These are phyloP conservation scores for Talaromyces ruber DNA, from an alignment of 495 filamentous ascomycete species.

Conservation along the genomic window DNA sequence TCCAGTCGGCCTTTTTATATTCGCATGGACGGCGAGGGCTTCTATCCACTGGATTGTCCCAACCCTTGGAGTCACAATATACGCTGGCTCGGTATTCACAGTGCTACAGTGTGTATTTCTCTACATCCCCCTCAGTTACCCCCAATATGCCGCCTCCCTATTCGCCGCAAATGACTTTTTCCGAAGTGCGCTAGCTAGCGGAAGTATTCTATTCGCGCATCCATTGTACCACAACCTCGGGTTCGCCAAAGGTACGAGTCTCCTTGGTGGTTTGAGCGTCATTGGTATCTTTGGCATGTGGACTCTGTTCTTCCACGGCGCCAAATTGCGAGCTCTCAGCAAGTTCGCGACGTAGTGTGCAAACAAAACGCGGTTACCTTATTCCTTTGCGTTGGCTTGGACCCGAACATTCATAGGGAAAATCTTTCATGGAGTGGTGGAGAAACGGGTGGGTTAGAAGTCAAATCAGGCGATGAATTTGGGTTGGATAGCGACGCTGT, in stretches of 20 bases:
- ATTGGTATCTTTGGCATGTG: conserved; percentile 43
- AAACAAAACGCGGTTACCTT: too few species aligned
- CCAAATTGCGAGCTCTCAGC: conserved; percentile 18
- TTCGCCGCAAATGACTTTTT: conserved; percentile 44
- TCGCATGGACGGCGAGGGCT: conserved; percentile 42
- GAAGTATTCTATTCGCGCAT: conserved; percentile 46
- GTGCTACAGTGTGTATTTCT: conserved; percentile 52
- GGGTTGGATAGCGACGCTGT: too few species aligned
- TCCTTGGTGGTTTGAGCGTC: conserved; percentile 48
- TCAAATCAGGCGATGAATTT: too few species aligned
- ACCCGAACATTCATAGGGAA: too few species aligned
- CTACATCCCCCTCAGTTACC: conserved; percentile 49
- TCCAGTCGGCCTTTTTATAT: conserved; percentile 3
- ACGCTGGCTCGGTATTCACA: conserved; percentile 33
- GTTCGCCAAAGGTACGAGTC: conserved; percentile 42
- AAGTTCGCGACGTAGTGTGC: conserved; percentile 14
- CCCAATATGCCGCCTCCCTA: conserved; percentile 48
- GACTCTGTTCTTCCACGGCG: conserved; percentile 21
- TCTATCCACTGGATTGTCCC: conserved; percentile 49
- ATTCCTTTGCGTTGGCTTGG: too few species aligned
- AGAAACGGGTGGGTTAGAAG: too few species aligned
- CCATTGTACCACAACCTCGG: conserved; percentile 52
- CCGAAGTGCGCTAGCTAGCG: conserved; percentile 40
- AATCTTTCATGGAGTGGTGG: too few species aligned
- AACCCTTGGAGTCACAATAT: conserved; percentile 43